Evolutionary conservation across 2,329 filamentous ascomycete species (phyloP).

Genomic region (Colletotrichum sp.): DNA sequence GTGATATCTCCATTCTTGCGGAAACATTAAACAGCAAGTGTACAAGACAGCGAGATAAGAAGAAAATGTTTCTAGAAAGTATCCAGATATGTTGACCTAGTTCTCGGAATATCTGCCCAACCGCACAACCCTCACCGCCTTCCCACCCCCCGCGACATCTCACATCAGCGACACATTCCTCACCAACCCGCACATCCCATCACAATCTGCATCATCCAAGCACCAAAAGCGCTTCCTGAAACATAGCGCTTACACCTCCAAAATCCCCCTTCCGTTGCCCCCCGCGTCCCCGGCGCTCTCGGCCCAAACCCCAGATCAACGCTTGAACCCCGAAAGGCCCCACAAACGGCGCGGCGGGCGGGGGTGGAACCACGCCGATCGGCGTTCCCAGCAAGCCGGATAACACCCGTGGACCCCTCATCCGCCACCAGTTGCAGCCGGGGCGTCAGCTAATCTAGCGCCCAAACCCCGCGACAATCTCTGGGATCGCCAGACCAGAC

Average conservation of each 20-base stretch:
- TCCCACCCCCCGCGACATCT: neutral
- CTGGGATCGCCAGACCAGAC: neutral
- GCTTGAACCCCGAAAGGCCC: no score
- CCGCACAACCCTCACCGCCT: neutral
- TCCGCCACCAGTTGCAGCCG: neutral
- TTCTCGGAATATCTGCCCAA: no score
- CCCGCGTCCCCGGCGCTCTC: no score
- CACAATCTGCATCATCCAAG: neutral
- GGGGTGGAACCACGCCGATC: neutral
- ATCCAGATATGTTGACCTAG: neutral
- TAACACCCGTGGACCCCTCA: neutral
- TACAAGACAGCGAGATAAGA: no score
- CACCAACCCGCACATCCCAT: neutral
- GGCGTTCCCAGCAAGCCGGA: neutral
- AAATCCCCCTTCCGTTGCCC: no score
- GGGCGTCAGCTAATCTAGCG: neutral
- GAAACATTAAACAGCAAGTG: rapidly evolving
- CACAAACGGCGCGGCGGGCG: neutral
- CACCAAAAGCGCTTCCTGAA: neutral
- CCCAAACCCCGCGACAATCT: neutral
- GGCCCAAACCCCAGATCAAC: no score
- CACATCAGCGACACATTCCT: neutral
- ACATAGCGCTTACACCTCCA: neutral
- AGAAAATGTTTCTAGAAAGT: no score
- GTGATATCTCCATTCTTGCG: neutral